Evolutionary conservation across 192 early-diverging fungal species (phyloP), one percentile per base, ranked within the genome.

Genomic region (Gamsiella multidivaricata): DNA sequence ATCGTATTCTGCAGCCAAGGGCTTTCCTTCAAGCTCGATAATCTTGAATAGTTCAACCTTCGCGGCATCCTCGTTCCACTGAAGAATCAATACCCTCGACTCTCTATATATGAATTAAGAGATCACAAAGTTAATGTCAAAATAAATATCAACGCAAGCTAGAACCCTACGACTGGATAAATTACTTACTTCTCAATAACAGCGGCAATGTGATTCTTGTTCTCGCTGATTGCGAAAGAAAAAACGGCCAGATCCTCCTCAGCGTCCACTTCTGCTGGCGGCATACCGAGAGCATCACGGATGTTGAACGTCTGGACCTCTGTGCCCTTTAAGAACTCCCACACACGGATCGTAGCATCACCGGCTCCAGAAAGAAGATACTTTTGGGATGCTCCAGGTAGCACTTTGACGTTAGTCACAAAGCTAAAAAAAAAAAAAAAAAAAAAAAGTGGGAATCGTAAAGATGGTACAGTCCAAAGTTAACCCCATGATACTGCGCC

Each of bases 341-440:
- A 98, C 29, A 93, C 57, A 20, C 90, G 80, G 4, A 98, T 54
- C 7, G 86, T 88, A 26, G 85, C 86, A 79, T 98, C 97, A 26
- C 97, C 97, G 52, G 94, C 91, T 25, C 90, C 94, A 14, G 94
- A 96, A 9, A 95, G 78, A 6, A 94, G 81, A 10, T 70, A 65
- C 46, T 86, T 70, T 15, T 85, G 70, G 25, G 83, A 82, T 14
- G 49, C 53, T 61, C 88, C 90, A 23, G 85, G 80, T n/a, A 88
- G 73, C 22, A 91, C 60, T 18, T 80, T 81, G 41, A 96, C 80
- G 7, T 72, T 83, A 5, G 94, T 93, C 5, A 96, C 86, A 78
- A 94, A 94, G 49, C 90, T 91, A 71, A 12, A 31, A 45, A 43
- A 14, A 42, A 52, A 25, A 37, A 53, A 28, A n/a, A 45, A 54